These are phyloP conservation scores for Colletotrichum siamense DNA, from an alignment of 2,329 filamentous ascomycete species.

Conservation along the genomic window DNA sequence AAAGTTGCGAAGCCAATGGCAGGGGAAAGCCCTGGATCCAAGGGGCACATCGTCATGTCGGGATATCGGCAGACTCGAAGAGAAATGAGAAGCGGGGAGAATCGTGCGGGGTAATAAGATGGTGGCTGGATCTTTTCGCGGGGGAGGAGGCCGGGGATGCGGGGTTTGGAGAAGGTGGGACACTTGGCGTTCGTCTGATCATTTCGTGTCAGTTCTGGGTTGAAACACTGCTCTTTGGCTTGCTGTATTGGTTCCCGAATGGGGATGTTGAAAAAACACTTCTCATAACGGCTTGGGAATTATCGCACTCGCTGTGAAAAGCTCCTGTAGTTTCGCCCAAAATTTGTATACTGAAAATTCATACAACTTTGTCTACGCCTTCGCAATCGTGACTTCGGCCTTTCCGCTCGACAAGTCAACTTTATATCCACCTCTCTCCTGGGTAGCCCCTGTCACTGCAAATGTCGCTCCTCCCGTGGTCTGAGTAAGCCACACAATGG, in stretches of 20 bases:
- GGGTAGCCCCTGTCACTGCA: neutral
- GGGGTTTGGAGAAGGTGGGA: conserved; percentile 6
- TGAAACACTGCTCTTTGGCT: neutral
- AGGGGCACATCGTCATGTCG: neutral
- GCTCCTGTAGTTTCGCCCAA: rapidly evolving
- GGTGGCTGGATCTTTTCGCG: neutral
- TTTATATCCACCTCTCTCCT: neutral
- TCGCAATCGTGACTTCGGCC: neutral
- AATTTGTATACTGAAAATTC: neutral
- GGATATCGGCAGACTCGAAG: neutral
- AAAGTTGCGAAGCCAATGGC: neutral
- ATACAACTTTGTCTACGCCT: neutral
- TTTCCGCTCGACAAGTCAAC: conserved; percentile 1
- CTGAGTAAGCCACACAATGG: conserved; percentile 6
- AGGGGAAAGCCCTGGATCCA: neutral
- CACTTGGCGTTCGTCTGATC: neutral
- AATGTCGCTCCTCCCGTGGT: neutral
- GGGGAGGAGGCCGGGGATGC: neutral
- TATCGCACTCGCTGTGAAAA: rapidly evolving
- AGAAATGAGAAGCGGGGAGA: neutral
- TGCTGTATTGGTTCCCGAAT: no score
- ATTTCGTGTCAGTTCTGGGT: neutral
- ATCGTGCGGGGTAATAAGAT: neutral
- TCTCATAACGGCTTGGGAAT: no score
- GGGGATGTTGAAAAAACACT: no score